phyloP scores from a whole-genome alignment of 352 stramenopile genomes.

The Globisporangium nodosum region DNA sequence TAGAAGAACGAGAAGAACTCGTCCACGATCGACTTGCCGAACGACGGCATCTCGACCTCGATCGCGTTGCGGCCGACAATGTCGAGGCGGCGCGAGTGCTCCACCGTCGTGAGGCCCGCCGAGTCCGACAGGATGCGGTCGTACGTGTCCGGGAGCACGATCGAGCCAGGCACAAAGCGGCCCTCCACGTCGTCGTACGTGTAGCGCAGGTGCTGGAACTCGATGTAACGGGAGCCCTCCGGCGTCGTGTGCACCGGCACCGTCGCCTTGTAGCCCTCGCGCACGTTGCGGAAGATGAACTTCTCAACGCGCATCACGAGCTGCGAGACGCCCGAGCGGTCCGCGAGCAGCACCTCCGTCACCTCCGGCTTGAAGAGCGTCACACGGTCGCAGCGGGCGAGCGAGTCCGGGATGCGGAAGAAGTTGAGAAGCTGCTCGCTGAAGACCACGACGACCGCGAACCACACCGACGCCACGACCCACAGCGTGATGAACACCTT shows the following conservation, averaged over 20 bases:
- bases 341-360: constrained; percentile 49
- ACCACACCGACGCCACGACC: constrained; percentile 49
- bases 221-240: constrained; percentile 34
- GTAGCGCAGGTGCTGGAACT: constrained; percentile 66
- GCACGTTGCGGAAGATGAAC: constrained; percentile 31
- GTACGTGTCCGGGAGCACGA: constrained; percentile 43
- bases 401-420: constrained; percentile 37
- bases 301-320: constrained; percentile 48
- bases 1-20: constrained; percentile 75
- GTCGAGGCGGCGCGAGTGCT: constrained; percentile 33
- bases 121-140: constrained; percentile 40
- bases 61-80: constrained; percentile 60
- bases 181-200: constrained; percentile 39
- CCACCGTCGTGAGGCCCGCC: constrained; percentile 32
- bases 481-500: constrained; percentile 59
- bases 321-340: constrained; percentile 49
- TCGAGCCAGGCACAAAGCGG: constrained; percentile 43
- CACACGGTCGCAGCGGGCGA: constrained; percentile 44
- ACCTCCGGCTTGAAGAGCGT: constrained; percentile 54
- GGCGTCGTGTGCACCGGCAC: constrained; percentile 32
- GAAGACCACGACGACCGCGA: constrained; percentile 38
- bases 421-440: constrained; percentile 49
- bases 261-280: constrained; percentile 46
- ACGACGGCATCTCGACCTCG: constrained; percentile 55
- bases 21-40: constrained; percentile 40